Percentiles rank a stretch among this genome's conserved stretches.
Conservation (phyloP, 768 basidiomycete genomes). For the Trametes maxima region DNA sequence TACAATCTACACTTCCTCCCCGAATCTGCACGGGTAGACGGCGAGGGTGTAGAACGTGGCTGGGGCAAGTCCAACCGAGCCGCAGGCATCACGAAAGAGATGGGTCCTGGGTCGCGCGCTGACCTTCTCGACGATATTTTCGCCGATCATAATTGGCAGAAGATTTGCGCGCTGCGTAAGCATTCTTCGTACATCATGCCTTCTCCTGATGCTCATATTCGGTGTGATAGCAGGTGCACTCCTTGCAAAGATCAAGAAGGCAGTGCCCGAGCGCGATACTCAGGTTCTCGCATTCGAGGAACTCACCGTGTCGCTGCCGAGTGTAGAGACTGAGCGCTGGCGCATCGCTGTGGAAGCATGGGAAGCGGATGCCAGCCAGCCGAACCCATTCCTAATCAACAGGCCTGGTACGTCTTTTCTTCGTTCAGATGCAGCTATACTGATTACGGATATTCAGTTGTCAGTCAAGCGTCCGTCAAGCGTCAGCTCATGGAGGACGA, state of each 20-base stretch:
- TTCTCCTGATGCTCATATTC: neutral
- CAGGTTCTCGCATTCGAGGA: neutral
- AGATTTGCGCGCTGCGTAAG: constrained; percentile 32
- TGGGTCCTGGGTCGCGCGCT: constrained; percentile 36
- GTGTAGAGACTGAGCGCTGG: neutral
- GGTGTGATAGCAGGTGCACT: neutral
- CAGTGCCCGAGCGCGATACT: neutral
- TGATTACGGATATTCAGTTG: too few species aligned
- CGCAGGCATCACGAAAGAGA: constrained; percentile 38
- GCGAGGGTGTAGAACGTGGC: constrained; percentile 40
- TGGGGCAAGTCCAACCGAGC: constrained; percentile 40
- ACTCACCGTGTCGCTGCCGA: neutral
- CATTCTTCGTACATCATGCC: neutral
- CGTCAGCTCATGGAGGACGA: neutral
- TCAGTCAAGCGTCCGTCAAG: neutral
- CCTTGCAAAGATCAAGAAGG: neutral
- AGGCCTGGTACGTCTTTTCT: neutral
- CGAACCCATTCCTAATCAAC: neutral
- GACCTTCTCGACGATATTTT: constrained; percentile 43
- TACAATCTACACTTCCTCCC: constrained; percentile 36
- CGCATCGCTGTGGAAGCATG: neutral
- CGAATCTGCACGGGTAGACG: constrained; percentile 35
- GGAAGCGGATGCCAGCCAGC: neutral
- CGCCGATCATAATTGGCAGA: constrained; percentile 42
- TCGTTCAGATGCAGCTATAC: neutral